Base-by-base conservation (phyloP, 225 moss, liverwort and hornwort species). In the Marchantia paleacea region DNA sequence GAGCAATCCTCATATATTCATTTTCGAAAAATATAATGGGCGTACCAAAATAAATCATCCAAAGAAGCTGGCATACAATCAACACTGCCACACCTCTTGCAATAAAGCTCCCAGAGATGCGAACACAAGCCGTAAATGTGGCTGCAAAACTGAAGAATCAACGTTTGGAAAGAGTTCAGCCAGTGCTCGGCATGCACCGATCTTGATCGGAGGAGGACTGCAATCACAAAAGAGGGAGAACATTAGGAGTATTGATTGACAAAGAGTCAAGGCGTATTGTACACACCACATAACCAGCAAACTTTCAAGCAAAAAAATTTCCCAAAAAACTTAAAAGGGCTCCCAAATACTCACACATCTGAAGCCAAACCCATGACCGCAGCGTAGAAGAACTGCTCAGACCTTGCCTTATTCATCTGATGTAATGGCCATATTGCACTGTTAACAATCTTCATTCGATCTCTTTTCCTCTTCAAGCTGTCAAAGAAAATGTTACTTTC, bases 171-270 rank as follows among this genome's bases (percentile, higher is more conserved):
- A 90, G 77, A 93, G 82, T 82, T 92, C 91, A 39, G 91, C 90
- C 67, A 96, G 86, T 69, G 95, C 95, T 80, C 95, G 89, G 83
- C 95, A 96, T 55, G 93, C 92, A 76, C 95, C 95, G 20, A 96
- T 90, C 84, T 93, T 93, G 79, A 96, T 89, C 48, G 95, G 93
- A 62, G 95, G 89, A 81, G 92, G 93, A 83, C 92, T 95, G 86
- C 85, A 83, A 61, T 52, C 75, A 82, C 54, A 77, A 54, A 76
- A 82, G 18, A 62, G 62, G 18, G 24, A 62, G 6, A 62, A 16
- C 22, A 62, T n/a, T 24, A 6, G 22, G 4, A 62, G 62, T 58
- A 62, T 24, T 24, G 1, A 18, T n/a, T 62, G 62, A n/a, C 10
- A 61, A 24, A 3, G 9, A 22, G 62, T 10, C n/a, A 62, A n/a